Evolutionary conservation across 805 yeast species (phyloP).

Genomic region (Metschnikowia cerradonensis): DNA sequence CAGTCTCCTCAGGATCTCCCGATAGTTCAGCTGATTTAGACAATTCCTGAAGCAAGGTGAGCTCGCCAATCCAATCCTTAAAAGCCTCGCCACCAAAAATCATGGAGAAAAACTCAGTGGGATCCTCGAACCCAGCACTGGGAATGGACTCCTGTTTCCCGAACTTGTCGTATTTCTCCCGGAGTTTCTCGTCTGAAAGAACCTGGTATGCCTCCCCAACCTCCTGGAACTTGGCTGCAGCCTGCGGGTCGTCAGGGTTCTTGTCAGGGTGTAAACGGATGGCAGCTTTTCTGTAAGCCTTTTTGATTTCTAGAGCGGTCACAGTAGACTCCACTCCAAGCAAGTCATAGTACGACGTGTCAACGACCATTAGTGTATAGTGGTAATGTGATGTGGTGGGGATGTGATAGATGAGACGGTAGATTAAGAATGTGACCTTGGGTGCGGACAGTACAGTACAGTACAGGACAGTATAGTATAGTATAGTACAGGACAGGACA

Average conservation of each 20-base stretch:
- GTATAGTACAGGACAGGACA: no score
- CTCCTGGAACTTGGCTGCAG: slow-evolving; percentile 43
- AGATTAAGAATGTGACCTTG: not conserved
- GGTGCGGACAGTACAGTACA: no score
- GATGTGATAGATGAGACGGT: not conserved
- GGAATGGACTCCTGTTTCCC: slow-evolving; percentile 74
- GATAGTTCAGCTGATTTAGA: slow-evolving; percentile 41
- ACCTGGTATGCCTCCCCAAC: slow-evolving; percentile 76
- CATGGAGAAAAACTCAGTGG: slow-evolving; percentile 58
- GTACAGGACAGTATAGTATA: no score
- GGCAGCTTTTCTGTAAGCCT: slow-evolving; percentile 71
- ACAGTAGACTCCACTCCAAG: slow-evolving; percentile 33
- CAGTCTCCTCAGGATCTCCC: slow-evolving; percentile 25
- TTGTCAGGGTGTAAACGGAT: slow-evolving; percentile 68
- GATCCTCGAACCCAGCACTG: slow-evolving; percentile 67
- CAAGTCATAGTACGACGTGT: slow-evolving; percentile 41
- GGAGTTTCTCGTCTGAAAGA: slow-evolving; percentile 57
- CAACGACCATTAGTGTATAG: slow-evolving; percentile 38
- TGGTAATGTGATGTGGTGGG: not conserved
- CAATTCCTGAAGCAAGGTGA: slow-evolving; percentile 45
- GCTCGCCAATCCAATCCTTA: slow-evolving; percentile 48
- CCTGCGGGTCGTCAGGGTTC: slow-evolving; percentile 43
- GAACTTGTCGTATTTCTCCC: slow-evolving; percentile 67
- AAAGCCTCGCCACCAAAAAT: slow-evolving; percentile 91
- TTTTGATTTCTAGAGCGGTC: slow-evolving; percentile 41